Conservation (phyloP, 345 rosid species). For the Gossypium rotundifolium region DNA sequence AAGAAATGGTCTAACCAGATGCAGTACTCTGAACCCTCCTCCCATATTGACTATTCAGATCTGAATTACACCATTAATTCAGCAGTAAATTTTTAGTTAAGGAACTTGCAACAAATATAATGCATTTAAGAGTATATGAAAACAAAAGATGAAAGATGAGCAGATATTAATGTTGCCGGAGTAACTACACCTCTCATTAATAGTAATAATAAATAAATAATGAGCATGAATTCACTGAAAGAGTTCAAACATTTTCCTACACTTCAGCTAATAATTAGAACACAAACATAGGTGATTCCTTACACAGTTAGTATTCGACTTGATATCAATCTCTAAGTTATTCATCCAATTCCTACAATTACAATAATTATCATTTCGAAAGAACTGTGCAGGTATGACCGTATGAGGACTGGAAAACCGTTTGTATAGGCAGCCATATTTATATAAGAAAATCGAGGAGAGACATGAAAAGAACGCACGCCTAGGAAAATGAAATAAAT, state of each 20-base stretch:
- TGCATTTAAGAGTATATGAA: neutral
- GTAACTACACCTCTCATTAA: too few relatives aligned
- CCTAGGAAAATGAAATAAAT: neutral
- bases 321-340: neutral
- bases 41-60: constrained; percentile 36
- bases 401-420: neutral
- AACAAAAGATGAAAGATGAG: too few relatives aligned
- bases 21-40: constrained; percentile 64
- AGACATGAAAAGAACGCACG: neutral
- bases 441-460: neutral
- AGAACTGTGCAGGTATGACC: too few relatives aligned
- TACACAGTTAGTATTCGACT: neutral
- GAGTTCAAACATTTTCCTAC: too few relatives aligned
- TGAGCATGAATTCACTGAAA: too few relatives aligned
- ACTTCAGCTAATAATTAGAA: too few relatives aligned
- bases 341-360: neutral
- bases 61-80: constrained; percentile 5
- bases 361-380: neutral
- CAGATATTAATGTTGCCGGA: too few relatives aligned
- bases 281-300: neutral
- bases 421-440: neutral
- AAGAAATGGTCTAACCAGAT: constrained; percentile 62
- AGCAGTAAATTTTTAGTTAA: neutral
- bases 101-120: neutral
- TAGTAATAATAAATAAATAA: too few relatives aligned